These are phyloP conservation scores for Acephala macrosclerotiorum DNA, from an alignment of 2,329 filamentous ascomycete species.

Conservation along the genomic window DNA sequence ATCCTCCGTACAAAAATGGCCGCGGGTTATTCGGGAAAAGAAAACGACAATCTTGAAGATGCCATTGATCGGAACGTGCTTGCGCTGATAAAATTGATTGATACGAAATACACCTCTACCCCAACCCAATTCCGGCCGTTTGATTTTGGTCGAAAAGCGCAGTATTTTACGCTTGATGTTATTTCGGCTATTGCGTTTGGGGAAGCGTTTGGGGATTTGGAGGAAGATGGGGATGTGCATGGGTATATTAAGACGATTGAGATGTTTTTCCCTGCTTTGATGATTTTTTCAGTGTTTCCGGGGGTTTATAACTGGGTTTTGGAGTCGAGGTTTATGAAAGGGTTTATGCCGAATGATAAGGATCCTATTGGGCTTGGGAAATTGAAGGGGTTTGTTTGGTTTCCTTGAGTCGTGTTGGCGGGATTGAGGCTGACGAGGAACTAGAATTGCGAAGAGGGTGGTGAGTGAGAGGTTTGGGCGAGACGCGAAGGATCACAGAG, in stretches of 20 bases:
- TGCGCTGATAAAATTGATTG: slow-evolving; percentile 26
- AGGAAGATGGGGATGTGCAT: slow-evolving; percentile 55
- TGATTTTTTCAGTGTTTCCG: slow-evolving; percentile 21
- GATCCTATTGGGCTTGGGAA: slow-evolving; percentile 50
- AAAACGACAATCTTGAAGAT: slow-evolving; percentile 56
- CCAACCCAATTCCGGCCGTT: slow-evolving; percentile 47
- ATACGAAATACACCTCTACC: slow-evolving; percentile 47
- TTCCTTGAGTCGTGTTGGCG: not conserved
- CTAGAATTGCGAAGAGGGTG: not conserved
- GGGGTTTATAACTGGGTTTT: slow-evolving; percentile 17
- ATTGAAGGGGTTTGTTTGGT: slow-evolving; percentile 53
- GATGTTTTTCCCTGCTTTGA: slow-evolving; percentile 11
- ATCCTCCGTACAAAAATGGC: slow-evolving; percentile 56
- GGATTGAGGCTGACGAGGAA: no score
- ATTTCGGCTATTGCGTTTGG: slow-evolving; percentile 61
- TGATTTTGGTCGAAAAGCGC: slow-evolving; percentile 60
- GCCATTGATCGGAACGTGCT: slow-evolving; percentile 52
- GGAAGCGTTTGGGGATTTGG: slow-evolving; percentile 56
- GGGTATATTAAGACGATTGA: slow-evolving; percentile 50
- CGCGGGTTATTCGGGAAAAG: slow-evolving; percentile 60
- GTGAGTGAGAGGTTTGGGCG: slow-evolving; percentile 1
- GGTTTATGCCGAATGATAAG: slow-evolving; percentile 17
- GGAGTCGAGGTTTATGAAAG: slow-evolving; percentile 15
- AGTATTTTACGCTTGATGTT: slow-evolving; percentile 62
- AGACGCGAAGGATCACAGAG: not conserved